Percentiles rank a stretch among this genome's conserved stretches.
Conservation (phyloP, 768 basidiomycete species). For the Leccinum longicurvipes region DNA sequence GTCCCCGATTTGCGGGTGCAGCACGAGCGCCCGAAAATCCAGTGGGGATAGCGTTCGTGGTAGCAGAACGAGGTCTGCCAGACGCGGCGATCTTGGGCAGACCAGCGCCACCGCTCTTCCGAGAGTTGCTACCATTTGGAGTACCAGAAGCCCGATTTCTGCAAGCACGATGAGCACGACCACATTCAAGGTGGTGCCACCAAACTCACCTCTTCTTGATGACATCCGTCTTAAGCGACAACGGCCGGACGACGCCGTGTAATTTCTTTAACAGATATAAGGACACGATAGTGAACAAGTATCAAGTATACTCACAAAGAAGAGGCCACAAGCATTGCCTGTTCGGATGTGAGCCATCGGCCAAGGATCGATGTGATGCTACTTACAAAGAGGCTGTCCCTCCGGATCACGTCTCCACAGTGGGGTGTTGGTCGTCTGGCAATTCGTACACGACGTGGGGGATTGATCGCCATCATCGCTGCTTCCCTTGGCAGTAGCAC, state of each 20-base stretch:
- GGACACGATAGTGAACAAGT: conserved; percentile 1
- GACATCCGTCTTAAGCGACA: conserved; percentile 94
- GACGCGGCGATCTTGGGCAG: conserved; percentile 76
- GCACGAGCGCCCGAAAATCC: conserved; percentile 42
- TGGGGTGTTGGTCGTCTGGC: conserved; percentile 93
- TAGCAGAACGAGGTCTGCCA: conserved; percentile 66
- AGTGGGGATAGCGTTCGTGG: conserved; percentile 55
- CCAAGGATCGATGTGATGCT: background rate
- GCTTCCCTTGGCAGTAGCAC: conserved; percentile 35
- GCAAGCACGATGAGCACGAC: background rate
- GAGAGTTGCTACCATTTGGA: conserved; percentile 54
- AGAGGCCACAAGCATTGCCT: conserved; percentile 92
- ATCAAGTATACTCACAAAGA: conserved; percentile 64
- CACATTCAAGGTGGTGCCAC: background rate
- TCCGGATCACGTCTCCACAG: conserved; percentile 92
- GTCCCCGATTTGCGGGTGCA: conserved; percentile 31
- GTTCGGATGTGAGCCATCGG: conserved; percentile 9
- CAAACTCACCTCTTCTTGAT: conserved; percentile 85
- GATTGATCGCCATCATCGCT: conserved; percentile 66
- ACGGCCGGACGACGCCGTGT: conserved; percentile 90
- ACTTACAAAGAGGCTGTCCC: conserved; percentile 85
- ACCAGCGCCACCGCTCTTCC: conserved; percentile 52
- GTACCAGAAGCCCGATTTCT: conserved; percentile 83
- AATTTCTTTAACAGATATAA: conserved; percentile 64
- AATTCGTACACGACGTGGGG: conserved; percentile 90